phyloP scores from a whole-genome alignment of 2,329 filamentous ascomycete species.

The Proliferodiscus dingleyae region DNA sequence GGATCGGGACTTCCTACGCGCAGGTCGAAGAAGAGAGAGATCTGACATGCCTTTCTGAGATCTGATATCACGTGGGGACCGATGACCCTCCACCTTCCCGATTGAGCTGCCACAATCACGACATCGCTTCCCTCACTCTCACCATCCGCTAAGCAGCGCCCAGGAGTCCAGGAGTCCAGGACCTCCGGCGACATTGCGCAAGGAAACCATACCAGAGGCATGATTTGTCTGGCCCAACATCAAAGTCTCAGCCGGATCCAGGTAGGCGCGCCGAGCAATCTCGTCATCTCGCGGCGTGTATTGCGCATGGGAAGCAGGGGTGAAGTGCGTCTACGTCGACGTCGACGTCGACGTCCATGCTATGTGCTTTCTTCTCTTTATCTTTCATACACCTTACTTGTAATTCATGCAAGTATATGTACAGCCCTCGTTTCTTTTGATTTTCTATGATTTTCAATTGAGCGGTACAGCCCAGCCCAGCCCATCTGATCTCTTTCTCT shows the following conservation, averaged over 20 bases:
- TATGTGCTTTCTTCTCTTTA: background rate
- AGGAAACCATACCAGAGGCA: too few species aligned
- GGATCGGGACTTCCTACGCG: too few species aligned
- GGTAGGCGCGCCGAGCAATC: background rate
- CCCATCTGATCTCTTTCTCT: too few species aligned
- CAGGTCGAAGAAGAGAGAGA: too few species aligned
- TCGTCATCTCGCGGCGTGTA: background rate
- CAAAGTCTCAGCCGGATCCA: too few species aligned
- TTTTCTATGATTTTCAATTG: too few species aligned
- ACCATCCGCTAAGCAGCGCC: background rate
- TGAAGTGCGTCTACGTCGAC: too few species aligned
- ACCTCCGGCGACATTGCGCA: too few species aligned
- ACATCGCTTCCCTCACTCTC: slow-evolving; percentile 3
- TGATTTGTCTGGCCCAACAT: too few species aligned
- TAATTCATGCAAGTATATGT: background rate
- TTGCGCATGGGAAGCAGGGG: background rate
- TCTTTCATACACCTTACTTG: background rate
- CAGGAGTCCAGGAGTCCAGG: background rate
- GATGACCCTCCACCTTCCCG: background rate
- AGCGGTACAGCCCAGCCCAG: too few species aligned
- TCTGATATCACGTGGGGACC: background rate
- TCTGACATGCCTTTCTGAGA: too few species aligned
- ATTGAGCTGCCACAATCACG: slow-evolving; percentile 3
- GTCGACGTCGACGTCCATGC: background rate
- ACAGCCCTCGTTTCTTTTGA: too few species aligned